A percentile compares a stretch with the other conserved stretches of the same genome.
phyloP scores from a whole-genome alignment of 1,284 basidiomycete genomes.

The Anthracocystis walkeri region DNA sequence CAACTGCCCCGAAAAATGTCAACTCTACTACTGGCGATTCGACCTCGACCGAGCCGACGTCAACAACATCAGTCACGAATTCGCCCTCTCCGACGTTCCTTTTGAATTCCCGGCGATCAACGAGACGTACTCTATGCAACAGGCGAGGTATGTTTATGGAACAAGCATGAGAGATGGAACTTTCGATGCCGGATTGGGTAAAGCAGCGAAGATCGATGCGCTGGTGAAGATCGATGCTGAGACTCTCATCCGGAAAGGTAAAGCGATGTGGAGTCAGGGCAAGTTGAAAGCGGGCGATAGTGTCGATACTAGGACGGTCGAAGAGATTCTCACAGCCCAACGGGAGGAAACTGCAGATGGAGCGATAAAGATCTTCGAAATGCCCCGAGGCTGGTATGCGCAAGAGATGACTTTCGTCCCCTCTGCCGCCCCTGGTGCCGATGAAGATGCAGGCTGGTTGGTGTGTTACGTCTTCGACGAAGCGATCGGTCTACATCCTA shows the following conservation, averaged over 20 bases:
- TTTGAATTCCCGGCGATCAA: slow-evolving; percentile 73
- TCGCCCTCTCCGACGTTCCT: slow-evolving; percentile 72
- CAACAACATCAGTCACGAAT: slow-evolving; percentile 69
- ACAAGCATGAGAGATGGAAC: slow-evolving; percentile 59
- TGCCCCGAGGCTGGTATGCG: slow-evolving; percentile 71
- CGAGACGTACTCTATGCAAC: slow-evolving; percentile 67
- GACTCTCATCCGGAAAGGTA: slow-evolving; percentile 67
- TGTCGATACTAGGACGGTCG: slow-evolving; percentile 70
- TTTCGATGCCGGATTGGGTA: slow-evolving; percentile 71
- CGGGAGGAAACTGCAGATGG: slow-evolving; percentile 33
- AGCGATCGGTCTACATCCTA: slow-evolving; percentile 62
- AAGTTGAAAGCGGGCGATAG: slow-evolving; percentile 50
- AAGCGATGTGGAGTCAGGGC: slow-evolving; percentile 55
- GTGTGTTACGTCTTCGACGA: slow-evolving; percentile 73
- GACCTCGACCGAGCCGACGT: slow-evolving; percentile 20
- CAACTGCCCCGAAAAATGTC: slow-evolving; percentile 71
- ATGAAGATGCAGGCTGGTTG: slow-evolving; percentile 72
- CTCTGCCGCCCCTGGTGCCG: slow-evolving; percentile 42
- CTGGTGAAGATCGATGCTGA: slow-evolving; percentile 72
- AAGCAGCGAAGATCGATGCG: slow-evolving; percentile 73
- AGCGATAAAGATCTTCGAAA: slow-evolving; percentile 70
- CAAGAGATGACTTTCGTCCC: slow-evolving; percentile 72
- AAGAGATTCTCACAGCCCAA: slow-evolving; percentile 69
- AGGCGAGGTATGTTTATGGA: slow-evolving; percentile 71
- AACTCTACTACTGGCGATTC: slow-evolving; percentile 72